Evolutionary conservation across 495 filamentous ascomycete species (phyloP).

Genomic region (Aspergillus leporis): DNA sequence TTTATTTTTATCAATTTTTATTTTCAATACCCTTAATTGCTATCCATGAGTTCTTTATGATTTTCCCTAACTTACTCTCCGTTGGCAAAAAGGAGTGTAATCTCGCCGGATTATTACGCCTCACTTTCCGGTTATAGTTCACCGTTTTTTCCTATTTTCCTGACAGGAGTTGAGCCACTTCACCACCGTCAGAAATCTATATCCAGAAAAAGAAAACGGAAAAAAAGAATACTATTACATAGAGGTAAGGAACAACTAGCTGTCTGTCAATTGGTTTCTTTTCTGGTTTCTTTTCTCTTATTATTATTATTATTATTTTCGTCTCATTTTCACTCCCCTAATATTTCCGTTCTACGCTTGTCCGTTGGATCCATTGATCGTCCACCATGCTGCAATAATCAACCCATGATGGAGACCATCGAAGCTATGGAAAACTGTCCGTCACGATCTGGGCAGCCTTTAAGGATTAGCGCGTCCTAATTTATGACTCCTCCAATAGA

Average conservation of each 20-base stretch:
- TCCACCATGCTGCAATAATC: slow-evolving; percentile 49
- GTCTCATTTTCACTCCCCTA: slow-evolving; percentile 34
- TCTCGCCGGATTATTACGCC: slow-evolving; percentile 26
- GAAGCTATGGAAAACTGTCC: slow-evolving; percentile 46
- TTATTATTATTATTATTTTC: slow-evolving; percentile 19
- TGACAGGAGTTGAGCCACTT: slow-evolving; percentile 16
- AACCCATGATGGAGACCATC: slow-evolving; percentile 39
- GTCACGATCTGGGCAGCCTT: slow-evolving; percentile 45
- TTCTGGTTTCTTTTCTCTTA: slow-evolving; percentile 20
- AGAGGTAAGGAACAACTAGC: slow-evolving; percentile 27
- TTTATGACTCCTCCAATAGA: slow-evolving; percentile 51
- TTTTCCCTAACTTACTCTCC: slow-evolving; percentile 10
- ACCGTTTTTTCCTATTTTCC: slow-evolving; percentile 24
- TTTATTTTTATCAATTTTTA: slow-evolving; percentile 1
- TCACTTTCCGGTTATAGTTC: slow-evolving; percentile 36
- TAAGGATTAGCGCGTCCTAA: slow-evolving; percentile 45
- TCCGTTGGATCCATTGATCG: slow-evolving; percentile 45
- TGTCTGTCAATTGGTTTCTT: slow-evolving; percentile 3
- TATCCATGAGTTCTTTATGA: background rate
- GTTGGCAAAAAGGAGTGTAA: slow-evolving; percentile 14
- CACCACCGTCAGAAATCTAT: slow-evolving; percentile 8
- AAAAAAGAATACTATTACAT: slow-evolving; percentile 8
- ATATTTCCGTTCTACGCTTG: slow-evolving; percentile 40
- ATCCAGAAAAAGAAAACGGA: slow-evolving; percentile 3
- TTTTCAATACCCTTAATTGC: background rate